Evolutionary conservation across 768 basidiomycete species (phyloP).

Genomic region (Auriscalpium vulgare): DNA sequence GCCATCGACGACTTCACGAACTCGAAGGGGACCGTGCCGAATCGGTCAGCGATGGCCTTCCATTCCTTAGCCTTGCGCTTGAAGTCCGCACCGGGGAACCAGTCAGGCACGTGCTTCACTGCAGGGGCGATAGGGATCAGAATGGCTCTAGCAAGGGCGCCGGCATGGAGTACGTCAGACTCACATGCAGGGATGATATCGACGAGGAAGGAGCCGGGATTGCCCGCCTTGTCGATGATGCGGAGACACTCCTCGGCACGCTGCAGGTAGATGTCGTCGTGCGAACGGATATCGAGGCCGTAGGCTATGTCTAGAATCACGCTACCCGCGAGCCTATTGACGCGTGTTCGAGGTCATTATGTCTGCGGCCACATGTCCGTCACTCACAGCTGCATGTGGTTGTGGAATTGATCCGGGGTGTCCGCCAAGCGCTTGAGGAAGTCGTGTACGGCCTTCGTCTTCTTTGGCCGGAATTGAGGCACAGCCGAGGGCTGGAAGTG

Average conservation of each 20-base stretch:
- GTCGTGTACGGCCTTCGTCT: constrained; percentile 22
- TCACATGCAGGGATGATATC: constrained; percentile 20
- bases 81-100: constrained; percentile 19
- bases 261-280: constrained; percentile 13
- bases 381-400: constrained; percentile 30
- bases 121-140: background rate
- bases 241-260: constrained; percentile 12
- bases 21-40: constrained; percentile 13
- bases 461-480: constrained; percentile 22
- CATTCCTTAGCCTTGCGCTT: constrained; percentile 16
- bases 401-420: constrained; percentile 24
- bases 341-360: background rate
- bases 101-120: constrained; percentile 20
- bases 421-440: constrained; percentile 27
- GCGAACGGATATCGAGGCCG: constrained; percentile 10
- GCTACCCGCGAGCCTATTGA: constrained; percentile 10
- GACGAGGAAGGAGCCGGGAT: constrained; percentile 20
- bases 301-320: constrained; percentile 13
- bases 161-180: background rate
- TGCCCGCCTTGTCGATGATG: constrained; percentile 9
- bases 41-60: constrained; percentile 10
- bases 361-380: background rate
- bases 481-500: constrained; percentile 17
- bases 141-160: background rate
- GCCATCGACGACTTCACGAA: constrained; percentile 14